Evolutionary conservation across 306 rosid species (phyloP).

Genomic region (Prunus mume): DNA sequence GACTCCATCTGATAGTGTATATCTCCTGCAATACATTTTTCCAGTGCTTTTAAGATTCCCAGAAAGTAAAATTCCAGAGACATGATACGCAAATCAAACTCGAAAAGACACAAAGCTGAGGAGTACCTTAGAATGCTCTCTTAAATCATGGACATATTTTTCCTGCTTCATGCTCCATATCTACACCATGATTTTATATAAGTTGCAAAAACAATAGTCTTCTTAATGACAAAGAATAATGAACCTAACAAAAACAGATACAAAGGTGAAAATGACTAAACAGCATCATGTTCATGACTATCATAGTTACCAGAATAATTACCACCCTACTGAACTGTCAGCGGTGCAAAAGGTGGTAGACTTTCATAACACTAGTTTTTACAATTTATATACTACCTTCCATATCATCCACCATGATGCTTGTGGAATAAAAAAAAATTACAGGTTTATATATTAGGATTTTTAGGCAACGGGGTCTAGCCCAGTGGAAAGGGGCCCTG

Average conservation of each 20-base stretch:
- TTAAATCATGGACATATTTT: conserved; percentile 74
- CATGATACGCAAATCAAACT: background rate
- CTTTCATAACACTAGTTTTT: background rate
- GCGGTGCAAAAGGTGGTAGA: too few species aligned
- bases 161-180: conserved; percentile 96
- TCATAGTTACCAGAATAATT: background rate
- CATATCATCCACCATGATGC: background rate
- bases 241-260: conserved; percentile 3
- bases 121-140: conserved; percentile 84
- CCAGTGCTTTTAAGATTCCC: background rate
- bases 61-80: background rate
- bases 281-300: background rate
- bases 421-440: too few species aligned
- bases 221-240: background rate
- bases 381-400: background rate
- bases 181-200: conserved; percentile 43
- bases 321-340: too few species aligned
- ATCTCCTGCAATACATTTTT: conserved; percentile 60
- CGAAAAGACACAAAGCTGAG: background rate
- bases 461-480: too few species aligned
- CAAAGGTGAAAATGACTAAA: background rate
- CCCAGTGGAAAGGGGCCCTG: too few species aligned
- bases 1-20: conserved; percentile 96
- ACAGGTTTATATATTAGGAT: too few species aligned
- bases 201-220: background rate